Evolutionary conservation across 192 early-diverging fungal species (phyloP).

Genomic region (Rhizoclosmatium sp.): DNA sequence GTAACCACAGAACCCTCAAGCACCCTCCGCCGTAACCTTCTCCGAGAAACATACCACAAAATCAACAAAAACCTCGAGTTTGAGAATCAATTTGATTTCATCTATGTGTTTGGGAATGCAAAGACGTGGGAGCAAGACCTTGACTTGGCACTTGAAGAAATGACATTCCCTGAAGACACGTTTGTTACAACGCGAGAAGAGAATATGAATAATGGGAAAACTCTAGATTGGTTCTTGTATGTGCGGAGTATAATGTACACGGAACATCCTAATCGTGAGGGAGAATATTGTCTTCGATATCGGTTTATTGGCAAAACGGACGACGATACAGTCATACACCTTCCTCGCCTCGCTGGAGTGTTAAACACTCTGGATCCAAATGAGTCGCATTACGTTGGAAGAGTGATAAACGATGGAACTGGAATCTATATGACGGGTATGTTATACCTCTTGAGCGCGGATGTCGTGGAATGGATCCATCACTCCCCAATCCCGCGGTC

Average conservation of each 20-base stretch:
- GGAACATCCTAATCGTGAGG: background rate
- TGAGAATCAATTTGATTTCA: too few species aligned
- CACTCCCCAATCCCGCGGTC: background rate
- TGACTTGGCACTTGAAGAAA: too few species aligned
- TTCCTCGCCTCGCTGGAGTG: constrained; percentile 4
- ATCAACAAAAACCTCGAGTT: too few species aligned
- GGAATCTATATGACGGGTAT: constrained; percentile 1
- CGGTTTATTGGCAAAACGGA: constrained; percentile 15
- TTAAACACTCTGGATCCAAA: background rate
- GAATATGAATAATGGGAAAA: constrained; percentile 10
- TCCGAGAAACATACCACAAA: too few species aligned
- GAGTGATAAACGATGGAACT: background rate
- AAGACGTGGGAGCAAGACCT: too few species aligned
- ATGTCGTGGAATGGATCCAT: constrained; percentile 4
- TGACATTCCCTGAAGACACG: background rate
- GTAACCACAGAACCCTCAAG: too few species aligned
- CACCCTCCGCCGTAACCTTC: too few species aligned
- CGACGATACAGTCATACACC: constrained; percentile 17
- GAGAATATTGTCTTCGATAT: background rate
- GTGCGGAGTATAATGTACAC: background rate
- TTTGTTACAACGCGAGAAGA: background rate
- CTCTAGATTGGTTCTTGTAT: constrained; percentile 12
- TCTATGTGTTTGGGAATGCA: too few species aligned
- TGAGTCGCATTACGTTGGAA: background rate
- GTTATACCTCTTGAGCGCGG: background rate